phyloP scores from a whole-genome alignment of 176 grass and related monocot species.

The Phoenix dactylifera region DNA sequence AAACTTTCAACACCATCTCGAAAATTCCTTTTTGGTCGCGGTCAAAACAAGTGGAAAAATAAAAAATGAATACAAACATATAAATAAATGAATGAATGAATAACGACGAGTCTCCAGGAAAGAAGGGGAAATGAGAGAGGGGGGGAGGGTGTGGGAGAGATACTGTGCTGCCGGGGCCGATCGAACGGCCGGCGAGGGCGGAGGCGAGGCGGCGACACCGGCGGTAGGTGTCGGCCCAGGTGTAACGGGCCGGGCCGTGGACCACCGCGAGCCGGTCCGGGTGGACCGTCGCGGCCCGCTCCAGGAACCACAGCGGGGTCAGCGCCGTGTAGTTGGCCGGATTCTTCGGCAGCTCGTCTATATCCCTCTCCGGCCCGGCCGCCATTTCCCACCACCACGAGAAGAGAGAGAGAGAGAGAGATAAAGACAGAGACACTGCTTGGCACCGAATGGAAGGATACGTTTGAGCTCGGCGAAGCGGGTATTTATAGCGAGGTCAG shows the following conservation, averaged over 20 bases:
- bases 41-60: no score
- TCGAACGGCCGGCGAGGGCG: constrained; percentile 48
- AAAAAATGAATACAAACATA: no score
- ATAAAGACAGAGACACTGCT: no score
- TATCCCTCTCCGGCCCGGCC: constrained; percentile 38
- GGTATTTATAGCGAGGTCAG: no score
- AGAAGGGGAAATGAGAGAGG: background rate
- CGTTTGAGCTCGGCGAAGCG: no score
- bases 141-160: background rate
- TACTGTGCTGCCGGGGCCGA: constrained; percentile 61
- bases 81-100: no score
- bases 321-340: constrained; percentile 78
- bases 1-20: no score
- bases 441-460: no score
- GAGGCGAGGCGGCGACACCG: constrained; percentile 85
- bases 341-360: constrained; percentile 90
- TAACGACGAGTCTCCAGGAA: no score
- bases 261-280: constrained; percentile 50
- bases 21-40: no score
- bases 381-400: no score
- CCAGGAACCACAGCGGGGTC: constrained; percentile 93
- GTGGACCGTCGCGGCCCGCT: constrained; percentile 74
- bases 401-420: no score
- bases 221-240: constrained; percentile 79
- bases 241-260: constrained; percentile 63